These are phyloP conservation scores for Stellera chamaejasme DNA, from an alignment of 345 rosid genomes.

Conservation along the genomic window DNA sequence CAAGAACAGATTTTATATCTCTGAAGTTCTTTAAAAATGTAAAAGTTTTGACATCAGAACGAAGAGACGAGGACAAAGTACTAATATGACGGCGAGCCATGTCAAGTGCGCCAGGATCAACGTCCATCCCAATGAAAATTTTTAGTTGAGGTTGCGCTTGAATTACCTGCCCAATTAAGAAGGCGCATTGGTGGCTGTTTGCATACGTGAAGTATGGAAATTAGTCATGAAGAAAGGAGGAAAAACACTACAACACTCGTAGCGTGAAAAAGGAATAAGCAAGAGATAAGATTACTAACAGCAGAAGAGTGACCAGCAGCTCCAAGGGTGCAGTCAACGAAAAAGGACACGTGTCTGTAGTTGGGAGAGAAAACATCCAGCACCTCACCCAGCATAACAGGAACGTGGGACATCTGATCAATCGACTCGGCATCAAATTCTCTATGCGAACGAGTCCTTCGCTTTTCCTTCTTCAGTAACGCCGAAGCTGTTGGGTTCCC, in stretches of 20 bases:
- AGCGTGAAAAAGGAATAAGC: background rate
- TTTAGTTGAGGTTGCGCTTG: constrained; percentile 57
- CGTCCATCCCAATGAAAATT: constrained; percentile 74
- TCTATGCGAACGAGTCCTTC: constrained; percentile 75
- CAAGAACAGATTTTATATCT: constrained; percentile 37
- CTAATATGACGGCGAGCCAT: constrained; percentile 42
- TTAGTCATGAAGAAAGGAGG: no score
- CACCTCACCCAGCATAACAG: constrained; percentile 85
- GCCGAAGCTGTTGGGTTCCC: constrained; percentile 17
- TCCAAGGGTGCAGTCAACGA: constrained; percentile 88
- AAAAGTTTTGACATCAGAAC: constrained; percentile 36
- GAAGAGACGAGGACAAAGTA: constrained; percentile 25
- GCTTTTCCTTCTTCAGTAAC: constrained; percentile 38
- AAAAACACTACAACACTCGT: background rate
- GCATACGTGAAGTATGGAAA: no score
- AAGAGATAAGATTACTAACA: constrained; percentile 27
- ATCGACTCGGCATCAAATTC: constrained; percentile 24
- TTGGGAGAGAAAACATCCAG: constrained; percentile 62
- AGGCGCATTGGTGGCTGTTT: no score
- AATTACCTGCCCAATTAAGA: constrained; percentile 40
- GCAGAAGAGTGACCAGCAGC: constrained; percentile 92
- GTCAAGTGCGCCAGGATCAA: constrained; percentile 73
- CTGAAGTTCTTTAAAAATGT: constrained; percentile 52
- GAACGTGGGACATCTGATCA: constrained; percentile 41
- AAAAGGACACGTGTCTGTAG: constrained; percentile 35